phyloP scores from a whole-genome alignment of 2,329 filamentous ascomycete species.

The Colletotrichum somersetense region DNA sequence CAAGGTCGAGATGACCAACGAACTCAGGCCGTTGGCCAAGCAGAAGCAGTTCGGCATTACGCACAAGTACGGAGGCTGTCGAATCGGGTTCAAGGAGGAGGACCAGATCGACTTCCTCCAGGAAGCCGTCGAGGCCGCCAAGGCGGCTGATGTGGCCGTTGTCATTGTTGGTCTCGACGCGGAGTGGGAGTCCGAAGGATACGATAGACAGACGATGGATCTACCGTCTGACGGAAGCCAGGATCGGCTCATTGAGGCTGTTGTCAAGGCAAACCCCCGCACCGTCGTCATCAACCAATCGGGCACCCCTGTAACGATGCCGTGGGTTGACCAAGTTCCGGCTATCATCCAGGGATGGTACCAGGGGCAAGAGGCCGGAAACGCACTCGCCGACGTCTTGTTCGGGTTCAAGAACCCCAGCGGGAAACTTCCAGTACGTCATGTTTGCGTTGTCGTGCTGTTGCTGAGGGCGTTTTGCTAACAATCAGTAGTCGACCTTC shows the following conservation, averaged over 20 bases:
- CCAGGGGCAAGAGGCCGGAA: constrained; percentile 78
- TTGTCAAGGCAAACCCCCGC: constrained; percentile 71
- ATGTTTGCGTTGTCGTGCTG: neutral
- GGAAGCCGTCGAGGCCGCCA: constrained; percentile 73
- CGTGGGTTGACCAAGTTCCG: constrained; percentile 74
- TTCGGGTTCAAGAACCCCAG: constrained; percentile 74
- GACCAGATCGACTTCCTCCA: constrained; percentile 72
- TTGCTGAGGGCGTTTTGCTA: neutral
- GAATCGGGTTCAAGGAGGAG: constrained; percentile 78
- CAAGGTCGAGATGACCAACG: constrained; percentile 74
- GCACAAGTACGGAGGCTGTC: constrained; percentile 77
- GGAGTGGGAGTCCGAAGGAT: constrained; percentile 83
- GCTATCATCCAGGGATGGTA: constrained; percentile 82
- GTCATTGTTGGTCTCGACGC: constrained; percentile 78
- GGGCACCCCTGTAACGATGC: constrained; percentile 77
- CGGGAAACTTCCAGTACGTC: constrained; percentile 73
- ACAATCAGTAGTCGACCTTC: constrained; percentile 67
- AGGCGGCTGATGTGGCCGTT: constrained; percentile 74
- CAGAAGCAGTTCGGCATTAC: constrained; percentile 68
- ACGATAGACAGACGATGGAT: constrained; percentile 79
- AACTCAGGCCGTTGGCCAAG: constrained; percentile 71
- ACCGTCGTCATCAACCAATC: constrained; percentile 79
- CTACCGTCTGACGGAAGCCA: constrained; percentile 71
- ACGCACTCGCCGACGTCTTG: constrained; percentile 76
- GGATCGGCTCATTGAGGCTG: constrained; percentile 73